Percentiles rank a stretch among this genome's conserved stretches.
phyloP scores from a whole-genome alignment of 164 flowering plant species.

The Malania oleifera region DNA sequence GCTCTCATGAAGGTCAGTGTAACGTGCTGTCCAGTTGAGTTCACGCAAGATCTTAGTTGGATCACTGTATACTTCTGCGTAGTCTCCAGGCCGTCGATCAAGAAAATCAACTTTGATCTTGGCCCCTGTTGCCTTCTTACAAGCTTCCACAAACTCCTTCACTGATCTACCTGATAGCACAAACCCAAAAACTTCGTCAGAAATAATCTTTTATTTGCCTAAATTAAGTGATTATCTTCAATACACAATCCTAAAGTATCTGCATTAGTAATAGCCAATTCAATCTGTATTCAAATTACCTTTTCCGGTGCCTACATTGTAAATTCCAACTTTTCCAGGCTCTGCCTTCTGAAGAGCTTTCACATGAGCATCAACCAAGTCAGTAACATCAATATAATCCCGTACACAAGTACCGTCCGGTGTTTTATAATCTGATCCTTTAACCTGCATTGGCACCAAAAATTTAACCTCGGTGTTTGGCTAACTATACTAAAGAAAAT shows the following conservation, averaged over 20 bases:
- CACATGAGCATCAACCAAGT: slow-evolving; percentile 98
- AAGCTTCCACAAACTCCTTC: slow-evolving; percentile 94
- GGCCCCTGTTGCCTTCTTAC: slow-evolving; percentile 84
- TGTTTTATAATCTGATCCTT: slow-evolving; percentile 88
- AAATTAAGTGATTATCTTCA: too few relatives aligned
- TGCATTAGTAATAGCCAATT: too few relatives aligned
- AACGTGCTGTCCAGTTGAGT: slow-evolving; percentile 85
- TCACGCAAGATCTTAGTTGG: slow-evolving; percentile 71
- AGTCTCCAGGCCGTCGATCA: slow-evolving; percentile 86
- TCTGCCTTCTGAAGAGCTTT: slow-evolving; percentile 84
- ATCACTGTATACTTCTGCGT: slow-evolving; percentile 91
- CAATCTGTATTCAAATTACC: slow-evolving; percentile 29
- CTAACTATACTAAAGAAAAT: too few relatives aligned
- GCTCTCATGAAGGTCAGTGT: slow-evolving; percentile 78
- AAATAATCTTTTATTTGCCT: too few relatives aligned
- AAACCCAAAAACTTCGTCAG: background rate
- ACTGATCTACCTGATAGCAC: slow-evolving; percentile 80
- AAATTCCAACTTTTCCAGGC: slow-evolving; percentile 81
- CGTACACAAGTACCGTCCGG: slow-evolving; percentile 89
- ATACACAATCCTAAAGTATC: too few relatives aligned
- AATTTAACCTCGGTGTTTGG: too few relatives aligned
- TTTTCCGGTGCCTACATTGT: slow-evolving; percentile 96
- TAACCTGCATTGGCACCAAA: slow-evolving; percentile 43
- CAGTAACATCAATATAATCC: slow-evolving; percentile 95
- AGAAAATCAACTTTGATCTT: slow-evolving; percentile 70